A percentile compares a stretch with the other conserved stretches of the same genome.
These are phyloP conservation scores for Xylaria curta DNA, from an alignment of 495 filamentous ascomycete species.

Conservation along the genomic window DNA sequence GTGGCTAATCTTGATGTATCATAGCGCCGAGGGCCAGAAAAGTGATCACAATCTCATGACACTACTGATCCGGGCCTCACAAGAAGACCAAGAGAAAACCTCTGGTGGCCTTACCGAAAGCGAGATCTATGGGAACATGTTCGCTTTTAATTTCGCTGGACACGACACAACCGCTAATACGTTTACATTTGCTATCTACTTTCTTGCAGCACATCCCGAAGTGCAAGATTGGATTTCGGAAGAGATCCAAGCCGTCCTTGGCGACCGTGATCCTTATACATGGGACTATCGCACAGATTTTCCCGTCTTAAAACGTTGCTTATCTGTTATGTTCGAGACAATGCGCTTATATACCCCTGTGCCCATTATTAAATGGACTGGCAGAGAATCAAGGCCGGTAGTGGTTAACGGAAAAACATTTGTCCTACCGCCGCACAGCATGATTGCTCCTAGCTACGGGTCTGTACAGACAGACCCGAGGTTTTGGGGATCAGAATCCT, in stretches of 20 bases:
- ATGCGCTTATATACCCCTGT: constrained; percentile 58
- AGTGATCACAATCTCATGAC: too few relatives aligned
- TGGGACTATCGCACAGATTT: constrained; percentile 53
- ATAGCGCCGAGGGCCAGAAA: too few relatives aligned
- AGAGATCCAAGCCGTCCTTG: constrained; percentile 34
- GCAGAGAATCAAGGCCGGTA: constrained; percentile 24
- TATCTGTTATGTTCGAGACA: constrained; percentile 59
- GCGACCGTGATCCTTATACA: constrained; percentile 28
- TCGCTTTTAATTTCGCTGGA: too few relatives aligned
- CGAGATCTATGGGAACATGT: too few relatives aligned
- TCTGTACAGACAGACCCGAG: constrained; percentile 35
- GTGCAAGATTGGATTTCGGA: constrained; percentile 51
- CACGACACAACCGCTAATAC: too few relatives aligned
- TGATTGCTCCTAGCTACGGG: constrained; percentile 30
- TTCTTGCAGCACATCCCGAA: constrained; percentile 55
- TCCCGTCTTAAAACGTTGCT: constrained; percentile 49
- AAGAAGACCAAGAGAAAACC: too few relatives aligned
- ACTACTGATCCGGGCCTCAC: too few relatives aligned
- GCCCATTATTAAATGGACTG: constrained; percentile 48
- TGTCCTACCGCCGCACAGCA: constrained; percentile 30
- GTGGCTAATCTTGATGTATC: too few relatives aligned
- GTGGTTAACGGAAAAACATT: constrained; percentile 25
- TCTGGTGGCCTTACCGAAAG: too few relatives aligned
- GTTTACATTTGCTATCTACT: constrained; percentile 50
- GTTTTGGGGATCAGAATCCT: constrained; percentile 39